Conservation (phyloP, 23 red algal species). For the Agarophyton chilense region DNA sequence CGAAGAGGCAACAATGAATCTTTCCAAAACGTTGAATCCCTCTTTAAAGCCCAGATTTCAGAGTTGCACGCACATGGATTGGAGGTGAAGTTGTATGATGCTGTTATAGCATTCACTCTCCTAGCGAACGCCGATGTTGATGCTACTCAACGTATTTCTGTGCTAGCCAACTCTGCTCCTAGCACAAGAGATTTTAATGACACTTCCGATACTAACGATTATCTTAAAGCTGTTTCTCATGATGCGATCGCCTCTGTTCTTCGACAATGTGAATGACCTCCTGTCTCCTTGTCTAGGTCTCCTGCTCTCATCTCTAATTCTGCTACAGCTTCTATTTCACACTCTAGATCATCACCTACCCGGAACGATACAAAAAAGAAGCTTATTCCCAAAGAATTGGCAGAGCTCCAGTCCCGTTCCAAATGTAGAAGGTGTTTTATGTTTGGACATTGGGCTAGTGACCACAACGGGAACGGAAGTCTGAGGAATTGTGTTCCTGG, state of each 20-base stretch:
- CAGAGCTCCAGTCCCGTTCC: constrained; percentile 22
- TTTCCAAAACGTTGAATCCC: too few relatives aligned
- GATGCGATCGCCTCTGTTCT: constrained; percentile 13
- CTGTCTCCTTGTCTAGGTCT: not conserved
- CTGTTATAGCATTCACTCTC: constrained; percentile 21
- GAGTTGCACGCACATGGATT: not conserved
- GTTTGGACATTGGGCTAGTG: not conserved
- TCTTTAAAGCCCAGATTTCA: too few relatives aligned
- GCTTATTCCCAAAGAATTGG: not conserved
- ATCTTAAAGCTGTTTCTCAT: not conserved
- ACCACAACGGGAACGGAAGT: constrained; percentile 7
- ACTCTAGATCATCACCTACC: too few relatives aligned
- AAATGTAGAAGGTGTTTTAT: not conserved
- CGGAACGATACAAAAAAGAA: not conserved
- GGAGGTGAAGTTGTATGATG: not conserved
- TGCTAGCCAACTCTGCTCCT: not conserved
- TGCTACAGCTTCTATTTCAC: not conserved
- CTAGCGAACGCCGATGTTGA: constrained; percentile 10
- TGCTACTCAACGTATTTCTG: constrained; percentile 30
- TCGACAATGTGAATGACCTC: constrained; percentile 15
- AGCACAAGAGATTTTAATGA: not conserved
- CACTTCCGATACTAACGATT: constrained; percentile 12
- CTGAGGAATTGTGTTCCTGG: not conserved
- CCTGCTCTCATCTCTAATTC: not conserved
- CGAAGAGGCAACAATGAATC: too few relatives aligned